Conservation (phyloP, 2,329 filamentous ascomycete species). For the Apiospora rasikravindrae region DNA sequence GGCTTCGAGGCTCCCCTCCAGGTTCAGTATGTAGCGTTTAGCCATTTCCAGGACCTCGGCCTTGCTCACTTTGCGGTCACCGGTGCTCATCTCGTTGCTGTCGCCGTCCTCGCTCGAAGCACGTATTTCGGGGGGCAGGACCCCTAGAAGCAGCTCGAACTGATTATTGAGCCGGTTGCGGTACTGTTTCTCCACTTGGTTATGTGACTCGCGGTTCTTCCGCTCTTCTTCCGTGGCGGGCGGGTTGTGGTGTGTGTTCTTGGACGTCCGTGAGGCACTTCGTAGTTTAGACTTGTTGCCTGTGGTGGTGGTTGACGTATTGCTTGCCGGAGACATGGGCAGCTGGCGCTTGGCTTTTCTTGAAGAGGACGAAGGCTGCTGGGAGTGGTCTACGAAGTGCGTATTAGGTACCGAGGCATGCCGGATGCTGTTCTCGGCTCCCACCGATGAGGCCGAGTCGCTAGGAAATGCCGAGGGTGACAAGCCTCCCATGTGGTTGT, state of each 20-base stretch:
- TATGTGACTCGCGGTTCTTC: constrained; percentile 45
- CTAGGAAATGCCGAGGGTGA: constrained; percentile 17
- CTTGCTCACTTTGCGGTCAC: constrained; percentile 44
- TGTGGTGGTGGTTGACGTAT: constrained; percentile 1
- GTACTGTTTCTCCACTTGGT: constrained; percentile 55
- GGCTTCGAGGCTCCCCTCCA: constrained; percentile 45
- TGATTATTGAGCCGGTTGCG: constrained; percentile 52
- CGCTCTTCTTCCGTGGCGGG: constrained; percentile 40
- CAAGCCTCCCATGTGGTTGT: neutral
- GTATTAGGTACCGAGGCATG: neutral
- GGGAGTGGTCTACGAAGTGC: neutral
- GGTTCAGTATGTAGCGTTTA: constrained; percentile 45
- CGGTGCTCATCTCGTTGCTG: constrained; percentile 26
- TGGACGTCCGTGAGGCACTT: constrained; percentile 40
- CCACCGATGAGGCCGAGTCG: constrained; percentile 7
- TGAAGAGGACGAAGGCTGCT: constrained; percentile 10
- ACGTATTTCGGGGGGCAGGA: constrained; percentile 45
- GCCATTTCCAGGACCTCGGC: constrained; percentile 53
- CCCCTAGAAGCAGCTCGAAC: constrained; percentile 49
- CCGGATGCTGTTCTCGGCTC: constrained; percentile 6
- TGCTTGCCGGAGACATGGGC: constrained; percentile 19
- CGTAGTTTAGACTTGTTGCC: constrained; percentile 36
- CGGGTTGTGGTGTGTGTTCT: constrained; percentile 42
- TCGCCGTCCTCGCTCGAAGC: constrained; percentile 36
- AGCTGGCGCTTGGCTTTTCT: constrained; percentile 11